phyloP scores from a whole-genome alignment of 306 rosid species.

The Myrica gale region DNA sequence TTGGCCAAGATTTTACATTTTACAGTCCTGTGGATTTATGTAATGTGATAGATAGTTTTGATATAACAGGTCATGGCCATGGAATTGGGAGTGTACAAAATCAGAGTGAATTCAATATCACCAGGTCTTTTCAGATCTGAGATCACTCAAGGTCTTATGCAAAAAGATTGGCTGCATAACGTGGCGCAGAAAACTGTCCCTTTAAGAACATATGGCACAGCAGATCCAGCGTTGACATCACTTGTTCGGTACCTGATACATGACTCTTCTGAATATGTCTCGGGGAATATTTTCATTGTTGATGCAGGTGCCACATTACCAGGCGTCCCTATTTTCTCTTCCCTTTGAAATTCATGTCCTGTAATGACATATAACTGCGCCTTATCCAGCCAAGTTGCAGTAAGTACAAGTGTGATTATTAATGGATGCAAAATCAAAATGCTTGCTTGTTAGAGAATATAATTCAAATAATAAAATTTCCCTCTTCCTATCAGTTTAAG shows the following conservation, averaged over 20 bases:
- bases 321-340: constrained; percentile 30
- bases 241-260: constrained; percentile 65
- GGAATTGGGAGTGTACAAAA: constrained; percentile 67
- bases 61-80: constrained; percentile 68
- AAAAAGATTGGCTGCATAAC: constrained; percentile 62
- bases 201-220: constrained; percentile 46
- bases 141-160: constrained; percentile 58
- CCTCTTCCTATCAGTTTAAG: too few relatives aligned
- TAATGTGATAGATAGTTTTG: background rate
- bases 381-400: too few relatives aligned
- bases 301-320: constrained; percentile 72
- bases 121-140: constrained; percentile 84
- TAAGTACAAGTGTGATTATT: too few relatives aligned
- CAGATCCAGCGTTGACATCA: constrained; percentile 77
- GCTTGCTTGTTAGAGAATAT: too few relatives aligned
- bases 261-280: constrained; percentile 67
- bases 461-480: too few relatives aligned
- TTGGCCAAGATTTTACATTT: background rate
- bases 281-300: constrained; percentile 60
- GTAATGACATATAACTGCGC: too few relatives aligned
- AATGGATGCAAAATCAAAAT: too few relatives aligned
- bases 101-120: constrained; percentile 75
- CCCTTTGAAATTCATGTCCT: too few relatives aligned
- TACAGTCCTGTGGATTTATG: background rate
- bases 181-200: constrained; percentile 61